Conservation (phyloP, 768 basidiomycete genomes). For the Lepiota brunneoincarnata region DNA sequence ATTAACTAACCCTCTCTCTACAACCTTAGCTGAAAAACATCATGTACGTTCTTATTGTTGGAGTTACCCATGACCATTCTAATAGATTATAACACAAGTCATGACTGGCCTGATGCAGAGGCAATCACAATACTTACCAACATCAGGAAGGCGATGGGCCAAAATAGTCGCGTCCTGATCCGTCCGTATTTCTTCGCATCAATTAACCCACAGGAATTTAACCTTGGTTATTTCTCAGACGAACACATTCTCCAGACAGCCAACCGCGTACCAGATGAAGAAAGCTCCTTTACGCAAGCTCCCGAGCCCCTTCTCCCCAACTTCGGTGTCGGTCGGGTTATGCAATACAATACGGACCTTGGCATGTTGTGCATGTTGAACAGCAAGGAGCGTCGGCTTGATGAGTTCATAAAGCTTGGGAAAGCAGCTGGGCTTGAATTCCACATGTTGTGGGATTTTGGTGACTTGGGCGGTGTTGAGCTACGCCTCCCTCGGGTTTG, state of each 20-base stretch:
- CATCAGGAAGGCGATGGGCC: slow-evolving; percentile 30
- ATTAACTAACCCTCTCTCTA: too few species aligned
- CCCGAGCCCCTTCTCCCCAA: slow-evolving; percentile 47
- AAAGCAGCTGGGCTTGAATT: slow-evolving; percentile 25
- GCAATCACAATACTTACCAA: slow-evolving; percentile 26
- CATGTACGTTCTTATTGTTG: slow-evolving; percentile 18
- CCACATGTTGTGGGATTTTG: slow-evolving; percentile 29
- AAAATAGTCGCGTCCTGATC: slow-evolving; percentile 28
- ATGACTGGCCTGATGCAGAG: slow-evolving; percentile 33
- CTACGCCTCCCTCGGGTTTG: too few species aligned
- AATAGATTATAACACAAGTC: slow-evolving; percentile 20
- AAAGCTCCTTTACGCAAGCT: slow-evolving; percentile 20
- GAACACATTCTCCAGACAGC: slow-evolving; percentile 33
- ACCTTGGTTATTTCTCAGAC: slow-evolving; percentile 23
- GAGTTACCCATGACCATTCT: not conserved
- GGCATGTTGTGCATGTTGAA: slow-evolving; percentile 43
- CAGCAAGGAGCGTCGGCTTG: slow-evolving; percentile 38
- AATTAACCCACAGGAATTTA: not conserved
- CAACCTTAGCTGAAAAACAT: slow-evolving; percentile 25
- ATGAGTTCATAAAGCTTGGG: slow-evolving; percentile 36
- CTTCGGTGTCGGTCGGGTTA: slow-evolving; percentile 38
- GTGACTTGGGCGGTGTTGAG: slow-evolving; percentile 27
- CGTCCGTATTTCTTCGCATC: slow-evolving; percentile 24
- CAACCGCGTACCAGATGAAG: slow-evolving; percentile 8
- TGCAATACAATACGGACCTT: slow-evolving; percentile 41